Conservation (phyloP, 2,329 filamentous ascomycete genomes). For the Phaeoacremonium minimum region DNA sequence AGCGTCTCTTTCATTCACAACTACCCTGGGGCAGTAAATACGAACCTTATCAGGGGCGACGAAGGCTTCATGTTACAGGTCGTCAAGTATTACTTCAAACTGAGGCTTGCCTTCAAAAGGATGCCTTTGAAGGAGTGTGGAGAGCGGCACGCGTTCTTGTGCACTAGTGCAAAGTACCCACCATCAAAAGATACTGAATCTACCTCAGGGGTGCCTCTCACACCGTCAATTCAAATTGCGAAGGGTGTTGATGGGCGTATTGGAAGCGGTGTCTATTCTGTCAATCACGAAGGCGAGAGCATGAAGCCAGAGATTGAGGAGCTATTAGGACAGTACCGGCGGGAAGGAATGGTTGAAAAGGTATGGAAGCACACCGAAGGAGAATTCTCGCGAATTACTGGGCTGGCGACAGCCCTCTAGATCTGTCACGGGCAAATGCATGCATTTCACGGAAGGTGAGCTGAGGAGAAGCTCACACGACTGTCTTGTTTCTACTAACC, state of each 20-base stretch:
- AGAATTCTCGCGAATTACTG: constrained; percentile 18
- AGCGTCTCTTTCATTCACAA: constrained; percentile 12
- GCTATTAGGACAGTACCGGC: constrained; percentile 19
- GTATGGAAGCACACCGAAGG: constrained; percentile 18
- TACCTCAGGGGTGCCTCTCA: constrained; percentile 13
- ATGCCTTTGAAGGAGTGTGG: constrained; percentile 20
- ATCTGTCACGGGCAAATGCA: too few relatives aligned
- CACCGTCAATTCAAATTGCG: constrained; percentile 9
- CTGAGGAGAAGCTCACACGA: too few relatives aligned
- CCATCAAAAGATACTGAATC: constrained; percentile 7
- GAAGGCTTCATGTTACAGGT: constrained; percentile 1
- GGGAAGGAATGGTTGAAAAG: constrained; percentile 23
- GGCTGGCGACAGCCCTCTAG: too few relatives aligned
- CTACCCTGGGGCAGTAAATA: constrained; percentile 11
- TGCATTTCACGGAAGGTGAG: too few relatives aligned
- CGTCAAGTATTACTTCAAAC: background rate
- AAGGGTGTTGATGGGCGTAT: constrained; percentile 18
- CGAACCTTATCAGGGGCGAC: constrained; percentile 11
- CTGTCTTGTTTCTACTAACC: too few relatives aligned
- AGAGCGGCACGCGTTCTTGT: constrained; percentile 26
- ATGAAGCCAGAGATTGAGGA: constrained; percentile 15
- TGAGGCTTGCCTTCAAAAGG: constrained; percentile 6
- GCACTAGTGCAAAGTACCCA: constrained; percentile 25
- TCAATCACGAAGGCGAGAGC: constrained; percentile 12
- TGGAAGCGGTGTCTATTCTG: constrained; percentile 26